These are phyloP conservation scores for Wickerhamomyces alni DNA, from an alignment of 805 yeast species.

Conservation along the genomic window DNA sequence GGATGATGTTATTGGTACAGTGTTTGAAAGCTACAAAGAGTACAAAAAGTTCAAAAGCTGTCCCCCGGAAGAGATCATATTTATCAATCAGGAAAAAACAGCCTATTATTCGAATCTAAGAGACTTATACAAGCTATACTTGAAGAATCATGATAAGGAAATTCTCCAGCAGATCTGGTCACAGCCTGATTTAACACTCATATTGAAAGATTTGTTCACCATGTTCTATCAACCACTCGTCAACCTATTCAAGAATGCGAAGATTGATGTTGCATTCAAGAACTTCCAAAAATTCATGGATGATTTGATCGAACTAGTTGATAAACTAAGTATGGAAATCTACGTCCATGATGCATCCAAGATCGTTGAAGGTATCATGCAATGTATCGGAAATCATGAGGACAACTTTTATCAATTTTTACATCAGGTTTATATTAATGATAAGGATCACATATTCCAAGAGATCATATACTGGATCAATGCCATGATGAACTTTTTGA, in stretches of 20 bases:
- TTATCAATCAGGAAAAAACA: constrained; percentile 18
- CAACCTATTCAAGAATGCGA: constrained; percentile 58
- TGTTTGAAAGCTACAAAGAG: constrained; percentile 22
- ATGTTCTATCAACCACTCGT: constrained; percentile 73
- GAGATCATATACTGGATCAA: constrained; percentile 72
- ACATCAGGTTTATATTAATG: constrained; percentile 77
- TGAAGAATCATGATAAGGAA: constrained; percentile 72
- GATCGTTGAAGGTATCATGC: constrained; percentile 61
- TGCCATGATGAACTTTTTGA: constrained; percentile 53
- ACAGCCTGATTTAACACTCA: constrained; percentile 73
- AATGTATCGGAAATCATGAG: constrained; percentile 65
- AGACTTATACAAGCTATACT: constrained; percentile 54
- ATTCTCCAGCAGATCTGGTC: constrained; percentile 74
- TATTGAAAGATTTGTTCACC: constrained; percentile 67
- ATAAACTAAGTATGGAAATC: constrained; percentile 40
- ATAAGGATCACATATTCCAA: constrained; percentile 63
- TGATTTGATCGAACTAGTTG: constrained; percentile 58
- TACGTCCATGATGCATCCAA: constrained; percentile 49
- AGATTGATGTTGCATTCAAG: constrained; percentile 57
- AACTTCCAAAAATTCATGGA: constrained; percentile 59
- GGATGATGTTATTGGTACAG: constrained; percentile 11
- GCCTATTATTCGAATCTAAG: constrained; percentile 45
- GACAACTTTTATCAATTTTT: constrained; percentile 67
- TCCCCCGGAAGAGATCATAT: constrained; percentile 11
- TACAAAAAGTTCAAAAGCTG: constrained; percentile 24